These are phyloP conservation scores for Botrytis cinerea DNA, from an alignment of 2,329 filamentous ascomycete genomes.

Conservation along the genomic window DNA sequence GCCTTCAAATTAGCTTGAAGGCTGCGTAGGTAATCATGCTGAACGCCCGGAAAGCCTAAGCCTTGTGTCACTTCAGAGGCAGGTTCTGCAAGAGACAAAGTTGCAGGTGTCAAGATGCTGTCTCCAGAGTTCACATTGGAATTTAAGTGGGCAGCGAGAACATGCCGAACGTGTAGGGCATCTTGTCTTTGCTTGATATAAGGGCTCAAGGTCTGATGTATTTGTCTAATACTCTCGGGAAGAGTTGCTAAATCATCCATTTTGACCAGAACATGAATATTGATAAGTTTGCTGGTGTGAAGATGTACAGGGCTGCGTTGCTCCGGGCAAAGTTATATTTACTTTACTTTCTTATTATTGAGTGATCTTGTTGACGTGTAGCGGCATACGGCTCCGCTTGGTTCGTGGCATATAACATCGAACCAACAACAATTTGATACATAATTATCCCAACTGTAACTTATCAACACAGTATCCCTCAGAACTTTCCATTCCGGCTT, in stretches of 20 bases:
- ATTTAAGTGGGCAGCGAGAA: slow-evolving; percentile 56
- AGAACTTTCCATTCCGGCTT: neutral
- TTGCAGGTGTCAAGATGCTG: slow-evolving; percentile 42
- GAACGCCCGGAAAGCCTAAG: slow-evolving; percentile 48
- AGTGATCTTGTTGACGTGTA: neutral
- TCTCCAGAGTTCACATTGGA: slow-evolving; percentile 45
- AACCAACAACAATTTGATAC: neutral
- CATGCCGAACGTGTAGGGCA: slow-evolving; percentile 55
- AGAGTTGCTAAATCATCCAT: slow-evolving; percentile 34
- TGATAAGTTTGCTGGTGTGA: neutral
- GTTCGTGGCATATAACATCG: neutral
- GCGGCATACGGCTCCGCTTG: neutral
- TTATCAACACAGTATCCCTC: neutral
- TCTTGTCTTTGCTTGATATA: slow-evolving; percentile 61
- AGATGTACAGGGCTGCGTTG: neutral
- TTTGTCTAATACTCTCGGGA: slow-evolving; percentile 44
- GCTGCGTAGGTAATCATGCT: slow-evolving; percentile 57
- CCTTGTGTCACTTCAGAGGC: slow-evolving; percentile 43
- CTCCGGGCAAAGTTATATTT: slow-evolving; percentile 6
- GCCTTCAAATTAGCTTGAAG: slow-evolving; percentile 55
- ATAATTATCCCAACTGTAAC: neutral
- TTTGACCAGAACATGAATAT: neutral
- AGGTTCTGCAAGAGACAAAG: slow-evolving; percentile 51
- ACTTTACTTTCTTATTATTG: neutral
- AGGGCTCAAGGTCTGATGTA: slow-evolving; percentile 51